phyloP scores from a whole-genome alignment of 2,329 filamentous ascomycete species.

The Ophiostoma ips region DNA sequence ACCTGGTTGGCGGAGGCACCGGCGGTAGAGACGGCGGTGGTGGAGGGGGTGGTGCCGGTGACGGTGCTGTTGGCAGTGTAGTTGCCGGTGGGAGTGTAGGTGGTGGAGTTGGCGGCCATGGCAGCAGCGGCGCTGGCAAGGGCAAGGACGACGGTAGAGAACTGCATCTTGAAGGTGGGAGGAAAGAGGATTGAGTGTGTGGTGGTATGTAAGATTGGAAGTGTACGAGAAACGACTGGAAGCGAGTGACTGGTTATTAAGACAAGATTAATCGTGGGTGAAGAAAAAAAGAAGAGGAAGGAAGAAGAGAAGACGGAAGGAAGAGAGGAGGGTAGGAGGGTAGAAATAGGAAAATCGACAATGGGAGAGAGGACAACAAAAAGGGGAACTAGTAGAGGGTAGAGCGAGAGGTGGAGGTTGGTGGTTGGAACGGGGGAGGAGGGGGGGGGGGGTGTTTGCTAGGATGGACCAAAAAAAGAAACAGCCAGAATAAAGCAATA shows the following conservation, averaged over 20 bases:
- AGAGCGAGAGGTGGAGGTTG: background rate
- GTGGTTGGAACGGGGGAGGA: background rate
- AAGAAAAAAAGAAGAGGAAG: background rate
- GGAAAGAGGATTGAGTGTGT: background rate
- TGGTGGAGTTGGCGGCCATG: background rate
- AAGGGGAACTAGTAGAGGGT: no score
- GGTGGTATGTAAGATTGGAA: background rate
- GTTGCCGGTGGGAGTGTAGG: background rate
- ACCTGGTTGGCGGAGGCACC: constrained; percentile 19
- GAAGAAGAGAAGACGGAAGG: background rate
- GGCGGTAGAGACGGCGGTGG: constrained; percentile 14
- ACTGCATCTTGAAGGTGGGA: constrained; percentile 8
- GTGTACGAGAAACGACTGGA: background rate
- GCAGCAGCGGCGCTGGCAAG: constrained; percentile 1
- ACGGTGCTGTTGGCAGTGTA: background rate
- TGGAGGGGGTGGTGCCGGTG: background rate
- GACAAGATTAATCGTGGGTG: background rate
- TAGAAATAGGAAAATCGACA: background rate
- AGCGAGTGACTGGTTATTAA: constrained; percentile 1
- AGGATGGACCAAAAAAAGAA: background rate
- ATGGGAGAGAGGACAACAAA: background rate
- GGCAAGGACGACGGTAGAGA: constrained; percentile 6
- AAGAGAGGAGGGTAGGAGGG: background rate
- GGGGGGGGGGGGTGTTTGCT: background rate
- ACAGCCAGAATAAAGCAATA: background rate